Conservation (phyloP, 257 asterid genomes). For the Primulina eburnea region DNA sequence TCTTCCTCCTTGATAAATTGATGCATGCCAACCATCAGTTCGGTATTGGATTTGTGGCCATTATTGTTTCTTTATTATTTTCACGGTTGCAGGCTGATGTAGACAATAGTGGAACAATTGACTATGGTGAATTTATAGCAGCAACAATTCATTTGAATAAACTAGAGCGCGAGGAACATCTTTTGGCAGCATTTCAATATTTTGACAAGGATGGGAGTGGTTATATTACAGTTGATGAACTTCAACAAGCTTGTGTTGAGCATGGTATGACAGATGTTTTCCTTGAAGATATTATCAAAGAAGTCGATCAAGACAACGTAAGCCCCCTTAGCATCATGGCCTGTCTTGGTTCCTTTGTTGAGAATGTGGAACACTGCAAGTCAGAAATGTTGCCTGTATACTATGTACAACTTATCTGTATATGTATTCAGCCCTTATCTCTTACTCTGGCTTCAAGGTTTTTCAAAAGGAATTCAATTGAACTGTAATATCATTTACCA, state of each 20-base stretch:
- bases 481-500: background rate
- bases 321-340: slow-evolving; percentile 20
- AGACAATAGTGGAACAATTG: slow-evolving; percentile 82
- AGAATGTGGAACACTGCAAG: background rate
- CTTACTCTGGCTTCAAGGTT: background rate
- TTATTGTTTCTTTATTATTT: slow-evolving; percentile 14
- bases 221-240: slow-evolving; percentile 77
- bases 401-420: background rate
- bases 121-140: slow-evolving; percentile 81
- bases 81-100: slow-evolving; percentile 66
- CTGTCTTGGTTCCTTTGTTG: background rate
- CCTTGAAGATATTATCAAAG: slow-evolving; percentile 22
- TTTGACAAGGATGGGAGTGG: slow-evolving; percentile 89
- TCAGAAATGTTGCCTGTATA: background rate
- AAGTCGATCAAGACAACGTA: slow-evolving; percentile 30
- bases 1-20: slow-evolving; percentile 1
- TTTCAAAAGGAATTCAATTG: background rate
- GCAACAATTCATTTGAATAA: slow-evolving; percentile 81
- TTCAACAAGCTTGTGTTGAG: slow-evolving; percentile 55
- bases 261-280: slow-evolving; percentile 17
- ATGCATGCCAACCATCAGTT: slow-evolving; percentile 6
- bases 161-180: slow-evolving; percentile 83
- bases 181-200: slow-evolving; percentile 72
- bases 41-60: background rate
- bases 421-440: background rate